Evolutionary conservation across 768 basidiomycete species (phyloP), one percentile per base, ranked within the genome.

Genomic region (Dioszegia crocea): DNA sequence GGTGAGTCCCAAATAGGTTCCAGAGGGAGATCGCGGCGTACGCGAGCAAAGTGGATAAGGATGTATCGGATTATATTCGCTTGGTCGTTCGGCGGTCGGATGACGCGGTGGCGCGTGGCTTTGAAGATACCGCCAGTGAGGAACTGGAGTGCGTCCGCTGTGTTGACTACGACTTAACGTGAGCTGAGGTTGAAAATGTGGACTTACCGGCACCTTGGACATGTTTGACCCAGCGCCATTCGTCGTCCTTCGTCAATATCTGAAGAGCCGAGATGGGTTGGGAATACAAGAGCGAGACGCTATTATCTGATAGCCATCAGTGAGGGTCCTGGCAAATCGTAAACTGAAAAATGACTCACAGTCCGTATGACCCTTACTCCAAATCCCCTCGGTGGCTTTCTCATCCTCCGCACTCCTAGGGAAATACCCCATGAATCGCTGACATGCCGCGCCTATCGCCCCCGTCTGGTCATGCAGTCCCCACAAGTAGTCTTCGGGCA

Each of bases 211-310:
- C 17, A 17, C 67, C 67, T 31, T 57, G 54, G 12, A 61, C 60
- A 30, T 68, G 62, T 43, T 62, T 65, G 44, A 68, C 67, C 59
- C 60, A 68, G 40, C 57, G 46, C 67, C 67, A 68, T 41, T 68
- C 60, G 38, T 62, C 59, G 16, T 66, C 36, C 6, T 49, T 57
- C 5, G 64, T 68, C 5, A 68, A 40, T 10, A 68, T 63, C 36
- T 68, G 67, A n/a, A 68, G 55, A n/a, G 64, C 67, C 26, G 67
- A 61, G 49, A 68, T 60, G 8, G 67, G 67, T 30, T 68, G 67
- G 0, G 67, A 68, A 53, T 61, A 66, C 3, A 68, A 50, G 11
- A 68, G 56, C 1, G 62, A 61, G 41, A 68, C 43, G 31, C 64
- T 60, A 44, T 64, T 64, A 46, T 65, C 30, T 27, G 24, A n/a